Base-by-base conservation (phyloP, 176 grass and related monocot species). In the Eragrostis curvula region DNA sequence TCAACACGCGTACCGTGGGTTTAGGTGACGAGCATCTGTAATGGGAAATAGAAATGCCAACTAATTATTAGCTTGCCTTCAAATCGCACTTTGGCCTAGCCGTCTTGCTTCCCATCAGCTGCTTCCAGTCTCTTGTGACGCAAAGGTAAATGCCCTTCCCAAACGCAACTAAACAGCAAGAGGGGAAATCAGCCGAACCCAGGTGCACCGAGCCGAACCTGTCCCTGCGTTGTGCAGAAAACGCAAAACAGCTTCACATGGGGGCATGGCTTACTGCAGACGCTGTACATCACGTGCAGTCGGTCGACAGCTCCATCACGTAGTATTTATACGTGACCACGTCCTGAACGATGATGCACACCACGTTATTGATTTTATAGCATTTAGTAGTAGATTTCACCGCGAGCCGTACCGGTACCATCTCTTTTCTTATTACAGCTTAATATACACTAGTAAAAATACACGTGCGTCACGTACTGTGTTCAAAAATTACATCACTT, bases 11-110 rank as follows among this genome's bases (percentile, higher is more conserved):
- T 9, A 12, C 70, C 39, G 39, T 21, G 28, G 50, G 17, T 29
- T 79, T 79, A 79, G 87, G 78, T 90, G 68, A 66, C 17, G 39
- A 78, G 75, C 40, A 73, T 78, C 55, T 73, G 55, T 79, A 55
- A 83, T 50, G 30, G 73, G 30, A 52, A 75, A 85, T 83, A 80
- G 88, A 88, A 67, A 76, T 56, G 83, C 71, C 85, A 94, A 88
- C 91, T 59, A 88, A 85, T 58, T 10, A 18, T 20, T 40, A 50
- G 30, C 74, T 65, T 88, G 80, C 67, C 74, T 88, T 88, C 67
- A 78, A 78, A 69, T 66, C 73, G 27, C 73, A 53, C 9, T 62
- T 67, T 75, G 30, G 11, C 60, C 25, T 58, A 56, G 41, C 18
- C 32, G 32, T 36, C 32, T 36, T 36, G 32, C 32, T 47, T 58